Evolutionary conservation across 495 filamentous ascomycete genomes (phyloP), one percentile per base, ranked within the genome.

Genomic region (Aspergillus sparsus): DNA sequence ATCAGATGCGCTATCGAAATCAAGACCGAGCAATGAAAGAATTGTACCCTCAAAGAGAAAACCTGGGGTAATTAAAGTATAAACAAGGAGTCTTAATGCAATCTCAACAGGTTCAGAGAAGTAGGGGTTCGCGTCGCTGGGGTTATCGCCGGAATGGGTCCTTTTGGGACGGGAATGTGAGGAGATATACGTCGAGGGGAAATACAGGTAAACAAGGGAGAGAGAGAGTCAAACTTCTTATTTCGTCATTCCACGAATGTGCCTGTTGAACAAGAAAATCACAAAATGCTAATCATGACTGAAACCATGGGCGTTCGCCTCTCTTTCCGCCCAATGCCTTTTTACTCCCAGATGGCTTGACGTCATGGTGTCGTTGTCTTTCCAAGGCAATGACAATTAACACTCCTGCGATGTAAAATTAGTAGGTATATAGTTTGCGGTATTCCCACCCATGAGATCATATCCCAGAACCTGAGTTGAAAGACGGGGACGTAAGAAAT

Each of bases 71-170:
- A 53, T 21, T 12, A 33, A 42, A 34, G 45, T 57, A 34, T 15
- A 53, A 46, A 9, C 51, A 57, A 44, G 60, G 34, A 62, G 50
- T 35, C 39, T 55, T 52, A 55, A 65, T 60, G 66, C 11, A 62
- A 52, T 56, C 42, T 52, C 50, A 56, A 50, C 60, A 55, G 51
- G 49, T 57, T 60, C 53, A 68, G 66, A 57, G 68, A 59, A 57
- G 51, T 12, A 57, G 61, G 49, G 60, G 52, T 41, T 52, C 54
- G 55, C 59, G 62, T 67, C 57, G 53, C 59, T 61, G 54, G 69
- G 74, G 73, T 27, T 75, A 77, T 77, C 72, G 71, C 67, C 55
- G 67, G 71, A 73, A 74, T 73, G 69, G 61, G 67, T 63, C 63
- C 56, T 60, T 60, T 1, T 64, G 62, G 60, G 52, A 46, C 60